phyloP scores from a whole-genome alignment of 75 land plant genomes.

The Azolla pinnata region DNA sequence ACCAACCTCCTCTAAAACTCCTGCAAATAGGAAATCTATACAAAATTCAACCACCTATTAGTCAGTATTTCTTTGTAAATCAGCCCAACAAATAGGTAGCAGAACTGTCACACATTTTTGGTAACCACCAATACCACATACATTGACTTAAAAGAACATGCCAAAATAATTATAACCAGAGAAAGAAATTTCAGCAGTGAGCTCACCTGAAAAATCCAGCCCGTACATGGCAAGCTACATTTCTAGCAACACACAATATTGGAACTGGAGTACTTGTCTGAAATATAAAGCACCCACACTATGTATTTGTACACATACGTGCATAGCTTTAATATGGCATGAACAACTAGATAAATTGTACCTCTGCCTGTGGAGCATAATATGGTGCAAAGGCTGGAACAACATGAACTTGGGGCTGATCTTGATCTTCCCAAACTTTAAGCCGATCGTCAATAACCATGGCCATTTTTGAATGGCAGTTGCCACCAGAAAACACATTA shows the following conservation, averaged over 20 bases:
- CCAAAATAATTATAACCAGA: background rate
- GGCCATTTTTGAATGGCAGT: slow-evolving; percentile 50
- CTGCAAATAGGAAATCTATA: too few relatives aligned
- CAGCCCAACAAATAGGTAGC: too few relatives aligned
- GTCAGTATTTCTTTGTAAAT: too few relatives aligned
- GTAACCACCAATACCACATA: too few relatives aligned
- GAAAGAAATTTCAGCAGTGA: background rate
- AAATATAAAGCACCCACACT: background rate
- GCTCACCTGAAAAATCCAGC: slow-evolving; percentile 42
- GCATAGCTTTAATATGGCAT: too few relatives aligned
- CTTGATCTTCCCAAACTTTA: slow-evolving; percentile 39
- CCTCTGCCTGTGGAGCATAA: slow-evolving; percentile 49
- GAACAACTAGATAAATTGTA: too few relatives aligned
- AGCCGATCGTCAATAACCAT: slow-evolving; percentile 47
- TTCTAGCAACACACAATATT: slow-evolving; percentile 42
- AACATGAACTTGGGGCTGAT: slow-evolving; percentile 49
- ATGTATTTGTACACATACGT: too few relatives aligned
- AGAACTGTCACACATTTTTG: too few relatives aligned
- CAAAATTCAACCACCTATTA: too few relatives aligned
- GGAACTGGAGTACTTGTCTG: slow-evolving; percentile 31
- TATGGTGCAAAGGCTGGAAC: slow-evolving; percentile 45
- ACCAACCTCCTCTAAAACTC: too few relatives aligned
- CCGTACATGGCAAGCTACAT: slow-evolving; percentile 43
- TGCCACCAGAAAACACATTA: slow-evolving; percentile 31
- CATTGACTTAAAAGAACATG: background rate